These are phyloP conservation scores for Cyclostephanos tholiformis DNA, from an alignment of 108 stramenopile genomes.

Conservation along the genomic window DNA sequence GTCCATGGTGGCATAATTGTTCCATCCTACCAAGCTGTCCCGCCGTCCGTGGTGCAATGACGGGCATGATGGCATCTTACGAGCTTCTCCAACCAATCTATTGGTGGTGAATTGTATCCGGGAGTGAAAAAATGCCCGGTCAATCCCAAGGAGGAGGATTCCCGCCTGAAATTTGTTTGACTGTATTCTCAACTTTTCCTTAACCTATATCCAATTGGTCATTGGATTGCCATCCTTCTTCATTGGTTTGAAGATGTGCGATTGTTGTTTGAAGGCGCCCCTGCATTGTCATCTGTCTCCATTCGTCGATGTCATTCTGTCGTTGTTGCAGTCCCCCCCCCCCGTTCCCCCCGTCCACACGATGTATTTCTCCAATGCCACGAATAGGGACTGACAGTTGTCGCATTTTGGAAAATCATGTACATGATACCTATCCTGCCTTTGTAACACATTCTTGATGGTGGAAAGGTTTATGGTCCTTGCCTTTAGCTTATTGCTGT, in stretches of 20 bases:
- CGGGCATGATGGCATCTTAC: slow-evolving; percentile 36
- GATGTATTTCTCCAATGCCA: slow-evolving; percentile 27
- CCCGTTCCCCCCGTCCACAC: slow-evolving; percentile 39
- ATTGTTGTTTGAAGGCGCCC: slow-evolving; percentile 27
- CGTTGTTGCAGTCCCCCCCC: slow-evolving; percentile 5
- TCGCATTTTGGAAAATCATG: slow-evolving; percentile 47
- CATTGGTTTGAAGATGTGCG: slow-evolving; percentile 53
- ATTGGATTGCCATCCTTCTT: slow-evolving; percentile 48
- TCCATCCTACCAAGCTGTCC: background rate
- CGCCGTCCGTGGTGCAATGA: slow-evolving; percentile 12
- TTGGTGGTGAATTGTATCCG: slow-evolving; percentile 19
- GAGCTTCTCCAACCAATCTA: slow-evolving; percentile 50
- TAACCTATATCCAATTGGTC: slow-evolving; percentile 49
- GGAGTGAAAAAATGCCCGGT: background rate
- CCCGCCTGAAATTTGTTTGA: slow-evolving; percentile 23
- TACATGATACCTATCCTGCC: slow-evolving; percentile 45
- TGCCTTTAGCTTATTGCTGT: slow-evolving; percentile 39
- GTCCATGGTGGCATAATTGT: background rate
- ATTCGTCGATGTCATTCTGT: background rate
- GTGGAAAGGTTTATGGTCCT: slow-evolving; percentile 48
- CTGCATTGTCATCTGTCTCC: no score
- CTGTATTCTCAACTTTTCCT: slow-evolving; percentile 41
- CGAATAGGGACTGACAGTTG: slow-evolving; percentile 40
- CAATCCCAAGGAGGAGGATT: slow-evolving; percentile 8
- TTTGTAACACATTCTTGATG: slow-evolving; percentile 53